Conservation (phyloP, 306 rosid species). For the Urtica urens region DNA sequence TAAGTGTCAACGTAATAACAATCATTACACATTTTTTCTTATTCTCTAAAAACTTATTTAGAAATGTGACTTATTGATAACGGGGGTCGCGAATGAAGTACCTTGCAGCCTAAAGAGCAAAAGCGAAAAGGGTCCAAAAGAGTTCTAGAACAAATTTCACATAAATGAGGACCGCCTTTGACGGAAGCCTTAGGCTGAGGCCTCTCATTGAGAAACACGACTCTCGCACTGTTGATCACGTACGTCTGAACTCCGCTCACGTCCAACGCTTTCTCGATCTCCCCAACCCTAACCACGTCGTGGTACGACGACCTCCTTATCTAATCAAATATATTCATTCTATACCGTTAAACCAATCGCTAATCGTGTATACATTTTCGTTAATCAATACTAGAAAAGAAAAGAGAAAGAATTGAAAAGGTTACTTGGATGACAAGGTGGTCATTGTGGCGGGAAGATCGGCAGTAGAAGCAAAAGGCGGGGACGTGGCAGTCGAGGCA, state of each 20-base stretch:
- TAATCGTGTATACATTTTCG: too few relatives aligned
- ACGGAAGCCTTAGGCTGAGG: constrained; percentile 37
- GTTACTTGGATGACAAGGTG: constrained; percentile 58
- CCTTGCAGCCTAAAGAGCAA: constrained; percentile 80
- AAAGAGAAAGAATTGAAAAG: background rate
- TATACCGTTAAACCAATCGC: too few relatives aligned
- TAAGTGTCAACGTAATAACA: too few relatives aligned
- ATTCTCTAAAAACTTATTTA: too few relatives aligned
- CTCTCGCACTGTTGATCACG: constrained; percentile 63
- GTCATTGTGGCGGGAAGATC: constrained; percentile 41
- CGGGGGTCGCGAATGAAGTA: too few relatives aligned
- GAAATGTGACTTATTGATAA: background rate
- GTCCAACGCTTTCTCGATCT: constrained; percentile 50
- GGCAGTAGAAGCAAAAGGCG: constrained; percentile 49
- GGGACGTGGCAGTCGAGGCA: constrained; percentile 40
- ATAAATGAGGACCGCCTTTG: constrained; percentile 30
- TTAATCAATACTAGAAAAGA: too few relatives aligned
- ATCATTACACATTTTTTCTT: too few relatives aligned
- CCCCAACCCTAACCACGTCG: constrained; percentile 51
- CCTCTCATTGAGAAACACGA: constrained; percentile 57
- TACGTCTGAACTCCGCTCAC: constrained; percentile 58
- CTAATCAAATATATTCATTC: constrained; percentile 13
- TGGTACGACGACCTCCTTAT: constrained; percentile 66
- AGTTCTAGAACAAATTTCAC: constrained; percentile 46
- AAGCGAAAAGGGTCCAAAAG: constrained; percentile 52